Conservation (phyloP, 202 grass and related monocot genomes). For the Setaria italica region DNA sequence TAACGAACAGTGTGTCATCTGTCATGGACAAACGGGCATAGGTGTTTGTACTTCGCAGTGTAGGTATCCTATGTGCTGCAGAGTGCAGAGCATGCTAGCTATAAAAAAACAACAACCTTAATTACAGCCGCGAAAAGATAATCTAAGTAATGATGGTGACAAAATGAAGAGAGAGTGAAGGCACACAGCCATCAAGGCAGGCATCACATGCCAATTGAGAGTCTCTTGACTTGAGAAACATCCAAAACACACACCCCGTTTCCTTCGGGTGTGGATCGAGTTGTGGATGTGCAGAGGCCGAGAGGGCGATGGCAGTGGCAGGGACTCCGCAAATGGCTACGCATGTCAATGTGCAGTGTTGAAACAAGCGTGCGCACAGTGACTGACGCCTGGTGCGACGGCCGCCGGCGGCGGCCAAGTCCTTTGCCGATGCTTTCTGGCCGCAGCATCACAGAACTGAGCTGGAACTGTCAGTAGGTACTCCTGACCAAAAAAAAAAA, state of each 20-base stretch:
- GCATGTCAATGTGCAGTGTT: not conserved
- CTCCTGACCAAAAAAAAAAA: not conserved
- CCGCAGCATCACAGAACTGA: not conserved
- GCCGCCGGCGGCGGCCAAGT: too few relatives aligned
- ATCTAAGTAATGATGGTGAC: too few relatives aligned
- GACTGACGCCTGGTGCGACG: not conserved
- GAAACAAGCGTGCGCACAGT: not conserved
- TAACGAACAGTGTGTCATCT: not conserved
- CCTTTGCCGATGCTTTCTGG: not conserved
- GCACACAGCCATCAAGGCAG: not conserved
- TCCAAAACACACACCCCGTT: not conserved
- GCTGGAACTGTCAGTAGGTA: not conserved
- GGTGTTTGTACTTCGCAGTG: not conserved
- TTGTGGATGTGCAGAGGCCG: not conserved
- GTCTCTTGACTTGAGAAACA: conserved; percentile 7
- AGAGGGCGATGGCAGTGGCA: not conserved
- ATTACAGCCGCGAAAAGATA: not conserved
- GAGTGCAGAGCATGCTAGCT: not conserved
- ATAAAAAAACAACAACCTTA: not conserved
- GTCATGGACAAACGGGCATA: not conserved
- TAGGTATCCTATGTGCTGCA: not conserved
- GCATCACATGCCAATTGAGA: conserved; percentile 1
- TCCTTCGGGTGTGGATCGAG: conserved; percentile 13
- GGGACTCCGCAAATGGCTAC: not conserved
- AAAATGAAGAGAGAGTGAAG: too few relatives aligned